These are phyloP conservation scores for Teratosphaeria zuluensis DNA, from an alignment of 2,329 filamentous ascomycete genomes.

Conservation along the genomic window DNA sequence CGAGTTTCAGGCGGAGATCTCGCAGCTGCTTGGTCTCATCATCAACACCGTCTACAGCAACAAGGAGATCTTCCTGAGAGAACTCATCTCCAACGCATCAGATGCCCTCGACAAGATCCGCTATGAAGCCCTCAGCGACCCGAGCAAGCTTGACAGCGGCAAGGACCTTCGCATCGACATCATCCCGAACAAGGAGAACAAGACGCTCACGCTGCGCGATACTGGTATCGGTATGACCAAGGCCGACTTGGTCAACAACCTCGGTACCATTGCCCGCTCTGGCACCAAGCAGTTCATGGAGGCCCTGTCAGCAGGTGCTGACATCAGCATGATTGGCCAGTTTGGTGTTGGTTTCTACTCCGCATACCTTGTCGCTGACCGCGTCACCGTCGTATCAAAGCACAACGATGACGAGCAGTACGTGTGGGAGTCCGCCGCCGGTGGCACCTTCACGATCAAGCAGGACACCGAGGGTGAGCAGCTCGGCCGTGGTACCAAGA, in stretches of 20 bases:
- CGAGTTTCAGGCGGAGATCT: slow-evolving; percentile 99
- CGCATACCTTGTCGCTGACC: slow-evolving; percentile 97
- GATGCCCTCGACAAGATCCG: slow-evolving; percentile 99
- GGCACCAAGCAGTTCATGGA: slow-evolving; percentile 99
- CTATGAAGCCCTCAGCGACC: slow-evolving; percentile 95
- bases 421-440: slow-evolving; percentile 95
- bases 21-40: slow-evolving; percentile 98
- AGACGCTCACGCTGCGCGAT: slow-evolving; percentile 95
- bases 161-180: slow-evolving; percentile 99
- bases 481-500: slow-evolving; percentile 91
- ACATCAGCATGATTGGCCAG: slow-evolving; percentile 99
- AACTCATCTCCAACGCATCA: slow-evolving; percentile 95
- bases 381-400: slow-evolving; percentile 92
- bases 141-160: slow-evolving; percentile 90
- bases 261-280: slow-evolving; percentile 97
- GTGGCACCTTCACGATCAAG: slow-evolving; percentile 90
- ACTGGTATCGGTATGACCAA: slow-evolving; percentile 99
- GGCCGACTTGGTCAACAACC: slow-evolving; percentile 99
- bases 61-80: slow-evolving; percentile 99
- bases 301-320: slow-evolving; percentile 92
- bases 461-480: slow-evolving; percentile 84
- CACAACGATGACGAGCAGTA: slow-evolving; percentile 99
- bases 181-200: slow-evolving; percentile 92
- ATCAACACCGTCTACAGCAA: slow-evolving; percentile 99
- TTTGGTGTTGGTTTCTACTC: slow-evolving; percentile 99